Evolutionary conservation across 2,329 filamentous ascomycete genomes (phyloP).

Genomic region (Annulohypoxylon truncatum): DNA sequence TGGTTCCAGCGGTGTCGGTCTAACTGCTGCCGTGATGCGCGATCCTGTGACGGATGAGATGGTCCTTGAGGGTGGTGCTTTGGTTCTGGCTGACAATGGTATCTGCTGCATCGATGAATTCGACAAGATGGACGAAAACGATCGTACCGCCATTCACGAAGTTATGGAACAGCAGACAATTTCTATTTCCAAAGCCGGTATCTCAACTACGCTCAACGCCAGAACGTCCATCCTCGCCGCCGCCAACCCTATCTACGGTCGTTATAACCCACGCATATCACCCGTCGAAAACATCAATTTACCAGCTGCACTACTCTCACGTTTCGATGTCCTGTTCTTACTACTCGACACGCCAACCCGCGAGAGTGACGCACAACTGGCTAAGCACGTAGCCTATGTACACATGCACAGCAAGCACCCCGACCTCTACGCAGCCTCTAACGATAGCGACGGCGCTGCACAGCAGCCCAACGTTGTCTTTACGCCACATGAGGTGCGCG

Average conservation of each 20-base stretch:
- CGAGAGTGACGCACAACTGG: conserved; percentile 91
- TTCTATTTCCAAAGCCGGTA: conserved; percentile 81
- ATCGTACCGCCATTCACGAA: conserved; percentile 85
- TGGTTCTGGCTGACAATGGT: conserved; percentile 84
- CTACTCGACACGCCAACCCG: conserved; percentile 94
- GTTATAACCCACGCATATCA: conserved; percentile 97
- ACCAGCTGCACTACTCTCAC: conserved; percentile 93
- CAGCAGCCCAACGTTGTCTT: conserved; percentile 74
- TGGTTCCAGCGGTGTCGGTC: conserved; percentile 83
- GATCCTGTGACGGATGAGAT: conserved; percentile 87
- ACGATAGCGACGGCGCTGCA: conserved; percentile 49
- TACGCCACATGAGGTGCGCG: conserved; percentile 90
- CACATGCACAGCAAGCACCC: conserved; percentile 98
- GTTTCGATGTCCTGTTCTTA: conserved; percentile 97
- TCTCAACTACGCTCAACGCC: conserved; percentile 86
- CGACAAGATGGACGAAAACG: conserved; percentile 89
- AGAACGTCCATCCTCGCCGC: conserved; percentile 95
- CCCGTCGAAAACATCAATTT: conserved; percentile 99
- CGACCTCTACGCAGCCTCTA: conserved; percentile 63
- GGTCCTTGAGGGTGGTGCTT: conserved; percentile 82
- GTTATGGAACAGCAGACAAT: conserved; percentile 92
- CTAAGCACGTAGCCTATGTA: conserved; percentile 94
- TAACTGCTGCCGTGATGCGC: conserved; percentile 85
- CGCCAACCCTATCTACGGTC: conserved; percentile 95
- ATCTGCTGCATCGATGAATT: conserved; percentile 91